These are phyloP conservation scores for Eimeria mitis DNA, from an alignment of 169 alveolate genomes.

Conservation along the genomic window DNA sequence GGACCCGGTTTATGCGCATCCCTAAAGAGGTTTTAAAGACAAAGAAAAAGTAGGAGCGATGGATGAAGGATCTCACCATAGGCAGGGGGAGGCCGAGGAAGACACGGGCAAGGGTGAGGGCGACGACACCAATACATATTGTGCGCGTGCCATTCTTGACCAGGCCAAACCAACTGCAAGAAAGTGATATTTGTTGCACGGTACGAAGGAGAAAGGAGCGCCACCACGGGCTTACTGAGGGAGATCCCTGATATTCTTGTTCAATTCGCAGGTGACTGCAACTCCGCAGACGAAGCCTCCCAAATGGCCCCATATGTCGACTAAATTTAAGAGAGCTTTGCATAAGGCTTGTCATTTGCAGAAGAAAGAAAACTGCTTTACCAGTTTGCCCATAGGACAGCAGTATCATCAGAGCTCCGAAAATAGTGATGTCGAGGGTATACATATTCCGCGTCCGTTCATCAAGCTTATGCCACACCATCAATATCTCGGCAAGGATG, in stretches of 20 bases:
- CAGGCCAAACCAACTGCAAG: conserved; percentile 51
- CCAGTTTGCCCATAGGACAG: conserved; percentile 77
- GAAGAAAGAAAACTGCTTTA: neutral
- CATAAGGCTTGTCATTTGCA: neutral
- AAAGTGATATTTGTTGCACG: neutral
- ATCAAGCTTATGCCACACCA: conserved; percentile 76
- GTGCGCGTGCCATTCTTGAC: conserved; percentile 52
- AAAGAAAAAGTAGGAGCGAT: neutral
- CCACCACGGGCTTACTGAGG: conserved; percentile 28
- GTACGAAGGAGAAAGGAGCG: neutral
- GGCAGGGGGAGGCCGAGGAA: conserved; percentile 71
- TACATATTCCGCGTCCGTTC: conserved; percentile 52
- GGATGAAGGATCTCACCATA: conserved; percentile 27
- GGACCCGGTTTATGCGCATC: conserved; percentile 52
- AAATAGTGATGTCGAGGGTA: conserved; percentile 38
- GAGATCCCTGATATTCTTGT: conserved; percentile 65
- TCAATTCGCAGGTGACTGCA: conserved; percentile 68
- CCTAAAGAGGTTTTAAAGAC: neutral
- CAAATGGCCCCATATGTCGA: conserved; percentile 71
- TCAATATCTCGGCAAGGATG: conserved; percentile 64
- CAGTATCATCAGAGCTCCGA: conserved; percentile 67
- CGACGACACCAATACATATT: conserved; percentile 29
- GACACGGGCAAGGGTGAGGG: conserved; percentile 58
- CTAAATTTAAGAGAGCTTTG: neutral
- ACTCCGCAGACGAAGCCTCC: conserved; percentile 80